Conservation (phyloP, 345 rosid genomes). For the Conringia planisiliqua region DNA sequence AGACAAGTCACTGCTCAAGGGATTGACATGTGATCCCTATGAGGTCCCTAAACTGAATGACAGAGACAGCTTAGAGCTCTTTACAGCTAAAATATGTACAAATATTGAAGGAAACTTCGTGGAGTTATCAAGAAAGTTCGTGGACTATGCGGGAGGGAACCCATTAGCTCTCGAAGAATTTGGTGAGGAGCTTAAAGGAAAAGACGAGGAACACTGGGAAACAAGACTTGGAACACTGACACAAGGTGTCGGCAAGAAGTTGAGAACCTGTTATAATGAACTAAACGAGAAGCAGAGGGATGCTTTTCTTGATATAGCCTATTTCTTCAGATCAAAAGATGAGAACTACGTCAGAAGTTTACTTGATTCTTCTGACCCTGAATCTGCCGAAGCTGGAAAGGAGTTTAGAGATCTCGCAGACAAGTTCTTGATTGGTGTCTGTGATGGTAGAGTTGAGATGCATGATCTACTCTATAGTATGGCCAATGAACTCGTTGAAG, state of each 20-base stretch:
- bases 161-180: conserved; percentile 37
- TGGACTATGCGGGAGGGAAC: conserved; percentile 24
- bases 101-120: neutral
- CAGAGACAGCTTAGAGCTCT: conserved; percentile 11
- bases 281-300: conserved; percentile 1
- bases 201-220: conserved; percentile 12
- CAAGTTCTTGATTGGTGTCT: conserved; percentile 22
- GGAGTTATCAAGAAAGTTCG: conserved; percentile 9
- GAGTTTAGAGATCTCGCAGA: conserved; percentile 4
- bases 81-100: neutral
- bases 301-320: conserved; percentile 37
- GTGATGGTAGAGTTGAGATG: conserved; percentile 2
- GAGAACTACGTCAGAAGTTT: neutral
- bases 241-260: neutral
- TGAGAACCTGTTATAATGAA: conserved; percentile 20
- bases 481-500: conserved; percentile 1
- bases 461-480: conserved; percentile 29
- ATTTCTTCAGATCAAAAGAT: conserved; percentile 20
- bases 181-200: conserved; percentile 7
- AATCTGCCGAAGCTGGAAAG: neutral
- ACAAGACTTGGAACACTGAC: neutral
- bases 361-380: neutral
- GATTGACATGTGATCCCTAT: neutral
- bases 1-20: conserved; percentile 7
- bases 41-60: conserved; percentile 8